A percentile compares a stretch with the other conserved stretches of the same genome.
These are phyloP conservation scores for Alternaria sp. DNA, from an alignment of 2,329 filamentous ascomycete genomes.

Conservation along the genomic window DNA sequence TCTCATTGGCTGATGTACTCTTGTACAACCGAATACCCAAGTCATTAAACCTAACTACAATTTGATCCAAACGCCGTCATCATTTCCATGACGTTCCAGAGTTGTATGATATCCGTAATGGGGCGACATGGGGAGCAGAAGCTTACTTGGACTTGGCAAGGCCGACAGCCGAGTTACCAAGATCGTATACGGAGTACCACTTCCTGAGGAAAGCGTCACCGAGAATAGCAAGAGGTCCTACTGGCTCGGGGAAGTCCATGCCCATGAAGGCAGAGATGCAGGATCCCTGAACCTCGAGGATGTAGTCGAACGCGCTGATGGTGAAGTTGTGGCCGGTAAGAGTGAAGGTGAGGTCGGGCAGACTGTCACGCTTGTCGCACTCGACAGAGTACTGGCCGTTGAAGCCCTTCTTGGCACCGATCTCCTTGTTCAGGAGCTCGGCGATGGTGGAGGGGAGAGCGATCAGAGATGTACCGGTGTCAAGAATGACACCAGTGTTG, in stretches of 20 bases:
- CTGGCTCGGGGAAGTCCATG: constrained; percentile 83
- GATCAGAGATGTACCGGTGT: constrained; percentile 98
- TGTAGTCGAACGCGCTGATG: constrained; percentile 89
- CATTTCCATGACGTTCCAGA: constrained; percentile 5
- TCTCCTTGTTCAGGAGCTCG: constrained; percentile 96
- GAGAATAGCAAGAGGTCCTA: constrained; percentile 91
- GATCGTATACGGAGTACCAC: constrained; percentile 96
- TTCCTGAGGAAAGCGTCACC: constrained; percentile 83
- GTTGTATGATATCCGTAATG: constrained; percentile 1
- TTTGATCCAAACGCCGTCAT: constrained; percentile 28
- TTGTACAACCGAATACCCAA: constrained; percentile 16
- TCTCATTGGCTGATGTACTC: constrained; percentile 19
- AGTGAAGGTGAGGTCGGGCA: constrained; percentile 91
- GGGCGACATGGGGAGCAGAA: background rate
- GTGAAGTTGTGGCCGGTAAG: constrained; percentile 92
- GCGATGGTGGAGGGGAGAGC: constrained; percentile 89
- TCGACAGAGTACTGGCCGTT: constrained; percentile 97
- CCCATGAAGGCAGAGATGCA: constrained; percentile 98
- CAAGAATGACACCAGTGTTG: constrained; percentile 93
- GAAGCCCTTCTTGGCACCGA: constrained; percentile 96
- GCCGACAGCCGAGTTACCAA: constrained; percentile 86
- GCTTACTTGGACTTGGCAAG: constrained; percentile 81
- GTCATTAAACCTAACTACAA: constrained; percentile 24
- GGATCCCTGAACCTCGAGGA: constrained; percentile 90
- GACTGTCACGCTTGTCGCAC: constrained; percentile 78